Evolutionary conservation across 495 filamentous ascomycete genomes (phyloP).

Genomic region (Xylaria castorea): DNA sequence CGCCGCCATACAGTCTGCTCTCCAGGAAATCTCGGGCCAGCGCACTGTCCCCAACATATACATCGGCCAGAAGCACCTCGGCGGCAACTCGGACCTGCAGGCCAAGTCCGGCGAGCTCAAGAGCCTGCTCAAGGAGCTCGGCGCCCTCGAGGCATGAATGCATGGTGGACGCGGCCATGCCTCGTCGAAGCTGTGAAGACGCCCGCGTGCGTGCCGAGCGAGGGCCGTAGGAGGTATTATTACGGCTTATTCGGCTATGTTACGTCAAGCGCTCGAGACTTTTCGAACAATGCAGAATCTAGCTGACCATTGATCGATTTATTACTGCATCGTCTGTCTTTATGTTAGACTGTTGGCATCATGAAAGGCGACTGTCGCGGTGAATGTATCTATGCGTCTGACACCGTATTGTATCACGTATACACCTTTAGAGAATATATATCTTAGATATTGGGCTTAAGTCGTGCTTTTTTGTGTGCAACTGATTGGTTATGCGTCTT

Average conservation of each 20-base stretch:
- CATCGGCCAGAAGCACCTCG: slow-evolving; percentile 89
- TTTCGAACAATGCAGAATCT: neutral
- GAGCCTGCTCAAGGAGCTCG: slow-evolving; percentile 46
- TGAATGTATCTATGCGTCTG: neutral
- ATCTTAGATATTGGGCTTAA: neutral
- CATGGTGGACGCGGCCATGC: slow-evolving; percentile 8
- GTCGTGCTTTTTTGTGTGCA: neutral
- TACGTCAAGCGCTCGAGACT: neutral
- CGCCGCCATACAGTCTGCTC: slow-evolving; percentile 79
- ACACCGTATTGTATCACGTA: neutral
- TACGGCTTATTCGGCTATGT: neutral
- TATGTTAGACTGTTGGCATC: neutral
- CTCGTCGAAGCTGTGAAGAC: slow-evolving; percentile 18
- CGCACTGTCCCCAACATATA: slow-evolving; percentile 93
- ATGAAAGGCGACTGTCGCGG: neutral
- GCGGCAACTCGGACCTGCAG: slow-evolving; percentile 95
- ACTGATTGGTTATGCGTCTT: neutral
- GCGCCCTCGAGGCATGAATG: slow-evolving; percentile 45
- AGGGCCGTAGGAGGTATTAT: neutral
- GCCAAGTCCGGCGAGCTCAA: slow-evolving; percentile 54
- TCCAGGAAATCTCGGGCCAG: slow-evolving; percentile 80
- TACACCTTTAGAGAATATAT: neutral
- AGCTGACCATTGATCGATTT: neutral
- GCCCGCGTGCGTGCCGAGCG: neutral
- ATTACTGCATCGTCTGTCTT: neutral